Conservation (phyloP, 345 rosid species). For the Murraya koenigii region DNA sequence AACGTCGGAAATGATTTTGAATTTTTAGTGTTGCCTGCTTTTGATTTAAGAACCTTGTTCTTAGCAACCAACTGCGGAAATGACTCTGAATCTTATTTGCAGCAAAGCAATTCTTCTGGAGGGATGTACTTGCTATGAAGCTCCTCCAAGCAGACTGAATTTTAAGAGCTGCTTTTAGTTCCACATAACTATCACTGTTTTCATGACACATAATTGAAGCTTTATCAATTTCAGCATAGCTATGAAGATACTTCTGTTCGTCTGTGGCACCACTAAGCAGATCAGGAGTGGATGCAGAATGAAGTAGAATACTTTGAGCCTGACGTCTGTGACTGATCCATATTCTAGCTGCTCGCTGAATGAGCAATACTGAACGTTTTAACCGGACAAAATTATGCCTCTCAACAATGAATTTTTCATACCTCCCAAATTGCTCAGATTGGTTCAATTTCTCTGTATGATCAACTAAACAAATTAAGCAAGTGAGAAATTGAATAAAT, state of each 20-base stretch:
- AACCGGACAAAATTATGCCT: conserved; percentile 48
- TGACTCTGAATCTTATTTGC: conserved; percentile 52
- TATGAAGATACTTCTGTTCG: conserved; percentile 20
- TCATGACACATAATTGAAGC: conserved; percentile 11
- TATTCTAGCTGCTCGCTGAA: conserved; percentile 61
- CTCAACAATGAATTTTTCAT: conserved; percentile 42
- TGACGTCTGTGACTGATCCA: conserved; percentile 34
- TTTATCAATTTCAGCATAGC: conserved; percentile 16
- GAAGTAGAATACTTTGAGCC: background rate
- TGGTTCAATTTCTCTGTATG: conserved; percentile 36
- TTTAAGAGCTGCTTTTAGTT: conserved; percentile 42
- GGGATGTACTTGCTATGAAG: conserved; percentile 18
- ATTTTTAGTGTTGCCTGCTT: conserved; percentile 39
- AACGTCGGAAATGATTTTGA: conserved; percentile 33
- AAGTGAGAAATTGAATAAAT: background rate
- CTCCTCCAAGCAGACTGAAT: conserved; percentile 65
- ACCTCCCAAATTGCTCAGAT: conserved; percentile 29
- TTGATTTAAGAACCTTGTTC: conserved; percentile 38
- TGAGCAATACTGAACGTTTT: conserved; percentile 41
- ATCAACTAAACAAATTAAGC: conserved; percentile 14
- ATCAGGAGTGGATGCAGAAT: conserved; percentile 15
- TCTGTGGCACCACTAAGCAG: conserved; percentile 23
- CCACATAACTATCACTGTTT: conserved; percentile 15
- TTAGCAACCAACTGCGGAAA: conserved; percentile 43
- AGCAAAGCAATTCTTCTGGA: conserved; percentile 29